Evolutionary conservation across 140 eudicot species (phyloP).

Genomic region (Flaveria floridana): DNA sequence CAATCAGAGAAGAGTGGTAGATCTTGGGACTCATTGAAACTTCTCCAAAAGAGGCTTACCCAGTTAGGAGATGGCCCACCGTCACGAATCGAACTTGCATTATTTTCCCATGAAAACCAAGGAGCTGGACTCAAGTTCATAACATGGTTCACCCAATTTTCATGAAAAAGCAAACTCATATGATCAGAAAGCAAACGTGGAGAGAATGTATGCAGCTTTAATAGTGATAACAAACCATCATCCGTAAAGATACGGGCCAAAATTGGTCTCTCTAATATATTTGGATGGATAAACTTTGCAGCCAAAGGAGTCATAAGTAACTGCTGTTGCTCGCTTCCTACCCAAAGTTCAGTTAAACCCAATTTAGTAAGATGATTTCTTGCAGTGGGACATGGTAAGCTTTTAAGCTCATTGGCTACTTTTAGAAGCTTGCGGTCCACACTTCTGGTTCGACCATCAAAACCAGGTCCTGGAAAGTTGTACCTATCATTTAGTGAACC

Average conservation of each 20-base stretch:
- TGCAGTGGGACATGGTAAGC: constrained; percentile 96
- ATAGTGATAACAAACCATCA: constrained; percentile 45
- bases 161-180: constrained; percentile 73
- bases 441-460: constrained; percentile 36
- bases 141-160: constrained; percentile 86
- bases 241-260: constrained; percentile 65
- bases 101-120: constrained; percentile 95
- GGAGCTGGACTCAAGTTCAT: constrained; percentile 68
- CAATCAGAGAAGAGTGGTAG: constrained; percentile 83
- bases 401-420: constrained; percentile 68
- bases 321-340: constrained; percentile 85
- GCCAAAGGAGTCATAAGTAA: constrained; percentile 60
- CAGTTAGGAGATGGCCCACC: constrained; percentile 93
- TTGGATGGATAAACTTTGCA: constrained; percentile 71
- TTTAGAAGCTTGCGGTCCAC: constrained; percentile 46
- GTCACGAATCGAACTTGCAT: constrained; percentile 54
- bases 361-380: constrained; percentile 53
- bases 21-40: constrained; percentile 66
- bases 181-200: constrained; percentile 70
- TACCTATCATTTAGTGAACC: constrained; percentile 61
- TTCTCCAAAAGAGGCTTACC: constrained; percentile 83
- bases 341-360: constrained; percentile 82
- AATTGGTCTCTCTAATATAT: constrained; percentile 69
- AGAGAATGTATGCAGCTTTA: constrained; percentile 67
- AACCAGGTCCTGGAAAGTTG: constrained; percentile 37